phyloP scores from a whole-genome alignment of 163 green algal species.

The Prototheca cutis region DNA sequence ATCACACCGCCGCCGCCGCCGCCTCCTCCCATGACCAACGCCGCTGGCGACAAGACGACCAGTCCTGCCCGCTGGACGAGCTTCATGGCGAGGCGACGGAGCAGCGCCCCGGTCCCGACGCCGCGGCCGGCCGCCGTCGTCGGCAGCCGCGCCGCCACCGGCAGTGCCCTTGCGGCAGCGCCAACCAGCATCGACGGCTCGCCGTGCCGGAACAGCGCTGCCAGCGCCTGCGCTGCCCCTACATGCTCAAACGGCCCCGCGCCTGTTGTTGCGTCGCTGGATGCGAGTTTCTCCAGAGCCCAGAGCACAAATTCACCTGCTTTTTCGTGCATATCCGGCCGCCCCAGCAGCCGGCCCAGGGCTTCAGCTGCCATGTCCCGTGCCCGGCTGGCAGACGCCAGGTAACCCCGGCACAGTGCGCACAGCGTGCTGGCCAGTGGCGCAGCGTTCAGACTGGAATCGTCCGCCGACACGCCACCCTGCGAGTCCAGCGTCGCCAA shows the following conservation, averaged over 20 bases:
- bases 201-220: conserved; percentile 57
- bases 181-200: conserved; percentile 23
- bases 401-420: conserved; percentile 26
- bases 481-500: conserved; percentile 66
- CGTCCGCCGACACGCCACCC: neutral
- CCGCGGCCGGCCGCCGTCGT: conserved; percentile 6
- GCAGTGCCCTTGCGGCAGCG: conserved; percentile 6
- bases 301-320: conserved; percentile 63
- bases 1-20: neutral
- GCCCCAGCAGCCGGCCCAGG: conserved; percentile 74
- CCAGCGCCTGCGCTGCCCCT: conserved; percentile 46
- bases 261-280: neutral
- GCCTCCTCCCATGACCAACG: too few species aligned
- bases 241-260: conserved; percentile 28
- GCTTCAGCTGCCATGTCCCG: conserved; percentile 72
- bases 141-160: conserved; percentile 9
- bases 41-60: conserved; percentile 9
- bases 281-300: conserved; percentile 27
- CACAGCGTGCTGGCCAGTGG: conserved; percentile 25
- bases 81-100: conserved; percentile 76
- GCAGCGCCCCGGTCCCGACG: conserved; percentile 43
- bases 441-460: neutral
- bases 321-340: conserved; percentile 63
- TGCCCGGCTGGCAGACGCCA: conserved; percentile 26
- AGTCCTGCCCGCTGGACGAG: conserved; percentile 72